Evolutionary conservation across 148 eudicot genomes (phyloP).

Genomic region (Rhododendron ovatum): DNA sequence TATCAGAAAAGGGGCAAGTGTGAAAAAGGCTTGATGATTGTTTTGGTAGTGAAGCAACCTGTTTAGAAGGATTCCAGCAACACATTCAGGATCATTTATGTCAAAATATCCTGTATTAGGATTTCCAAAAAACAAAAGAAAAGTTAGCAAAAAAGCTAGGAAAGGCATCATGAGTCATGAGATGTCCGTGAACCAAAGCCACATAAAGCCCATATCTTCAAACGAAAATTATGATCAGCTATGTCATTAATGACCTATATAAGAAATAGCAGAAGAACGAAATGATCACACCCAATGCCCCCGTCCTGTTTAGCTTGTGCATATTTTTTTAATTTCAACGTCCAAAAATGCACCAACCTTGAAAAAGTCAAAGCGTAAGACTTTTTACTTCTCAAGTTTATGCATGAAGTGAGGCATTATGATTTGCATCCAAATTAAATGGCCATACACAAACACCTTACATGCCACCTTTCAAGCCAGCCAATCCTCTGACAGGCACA

Average conservation of each 20-base stretch:
- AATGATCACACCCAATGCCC: neutral
- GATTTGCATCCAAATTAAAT: neutral
- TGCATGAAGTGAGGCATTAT: neutral
- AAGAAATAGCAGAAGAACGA: neutral
- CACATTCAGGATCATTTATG: constrained; percentile 28
- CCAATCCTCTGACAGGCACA: neutral
- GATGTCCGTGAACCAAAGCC: neutral
- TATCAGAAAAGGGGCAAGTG: no score
- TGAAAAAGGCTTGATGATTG: neutral
- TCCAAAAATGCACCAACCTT: neutral
- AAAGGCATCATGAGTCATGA: neutral
- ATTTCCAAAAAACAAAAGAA: constrained; percentile 1
- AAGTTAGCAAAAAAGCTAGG: neutral
- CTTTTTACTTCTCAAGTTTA: neutral
- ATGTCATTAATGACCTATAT: neutral
- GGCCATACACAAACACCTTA: neutral
- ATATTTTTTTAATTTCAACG: neutral
- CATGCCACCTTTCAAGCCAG: neutral
- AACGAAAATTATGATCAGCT: neutral
- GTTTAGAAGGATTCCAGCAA: constrained; percentile 49
- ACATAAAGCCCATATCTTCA: neutral
- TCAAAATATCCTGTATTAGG: constrained; percentile 26
- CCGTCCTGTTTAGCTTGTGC: neutral
- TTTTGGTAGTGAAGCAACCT: constrained; percentile 30
- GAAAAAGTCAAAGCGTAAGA: neutral